Conservation (phyloP, 225 moss, liverwort and hornwort species). For the Straminergon stramineum region DNA sequence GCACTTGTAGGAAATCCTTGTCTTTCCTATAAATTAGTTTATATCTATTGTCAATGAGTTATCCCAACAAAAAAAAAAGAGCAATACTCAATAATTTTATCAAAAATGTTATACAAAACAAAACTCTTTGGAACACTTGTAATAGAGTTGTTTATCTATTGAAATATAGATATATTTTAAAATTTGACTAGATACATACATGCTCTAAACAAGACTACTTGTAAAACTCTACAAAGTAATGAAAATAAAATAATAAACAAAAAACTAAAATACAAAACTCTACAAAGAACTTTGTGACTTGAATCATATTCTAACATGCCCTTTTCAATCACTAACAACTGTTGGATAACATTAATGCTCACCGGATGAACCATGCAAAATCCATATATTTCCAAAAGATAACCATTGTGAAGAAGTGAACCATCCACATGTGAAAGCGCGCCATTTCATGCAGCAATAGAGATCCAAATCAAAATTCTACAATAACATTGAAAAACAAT, state of each 20-base stretch:
- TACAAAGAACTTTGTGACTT: neutral
- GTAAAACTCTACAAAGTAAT: neutral
- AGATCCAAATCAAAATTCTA: no score
- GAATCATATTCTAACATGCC: no score
- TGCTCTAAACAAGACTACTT: neutral
- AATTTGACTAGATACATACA: neutral
- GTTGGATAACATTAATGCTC: neutral
- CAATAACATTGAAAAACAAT: neutral
- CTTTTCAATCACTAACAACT: neutral
- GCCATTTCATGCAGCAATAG: accelerated
- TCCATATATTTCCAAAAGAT: neutral
- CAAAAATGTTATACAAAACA: no score
- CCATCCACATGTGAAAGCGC: neutral
- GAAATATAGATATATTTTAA: no score
- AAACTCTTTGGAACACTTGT: no score
- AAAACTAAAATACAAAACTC: neutral
- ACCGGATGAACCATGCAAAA: neutral
- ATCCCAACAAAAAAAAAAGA: no score
- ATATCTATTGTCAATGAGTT: neutral
- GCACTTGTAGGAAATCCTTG: neutral
- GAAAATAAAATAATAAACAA: neutral
- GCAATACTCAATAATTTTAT: no score
- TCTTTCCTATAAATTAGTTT: neutral
- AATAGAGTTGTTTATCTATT: no score
- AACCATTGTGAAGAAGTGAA: neutral